Evolutionary conservation across 306 rosid genomes (phyloP).

Genomic region (Leucaena leucocephala): DNA sequence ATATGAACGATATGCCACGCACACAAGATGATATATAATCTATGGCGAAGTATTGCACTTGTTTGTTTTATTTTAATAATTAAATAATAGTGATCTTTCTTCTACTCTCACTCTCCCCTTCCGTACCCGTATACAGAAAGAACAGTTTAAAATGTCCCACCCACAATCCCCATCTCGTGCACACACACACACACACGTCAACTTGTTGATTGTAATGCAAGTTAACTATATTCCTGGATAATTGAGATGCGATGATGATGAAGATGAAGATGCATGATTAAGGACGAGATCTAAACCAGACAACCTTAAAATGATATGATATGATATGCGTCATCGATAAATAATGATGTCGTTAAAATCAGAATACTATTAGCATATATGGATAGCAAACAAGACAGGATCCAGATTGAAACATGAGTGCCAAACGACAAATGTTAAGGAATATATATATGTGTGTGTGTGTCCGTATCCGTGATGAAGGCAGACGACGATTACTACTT

Average conservation of each 20-base stretch:
- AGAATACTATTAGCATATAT: not conserved
- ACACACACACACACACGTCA: not conserved
- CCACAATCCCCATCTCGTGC: not conserved
- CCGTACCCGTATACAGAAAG: too few relatives aligned
- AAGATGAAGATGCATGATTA: not conserved
- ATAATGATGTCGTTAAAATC: slow-evolving; percentile 4
- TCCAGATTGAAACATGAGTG: not conserved
- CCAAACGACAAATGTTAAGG: not conserved
- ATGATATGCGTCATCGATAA: not conserved
- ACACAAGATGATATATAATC: too few relatives aligned
- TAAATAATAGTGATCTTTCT: not conserved
- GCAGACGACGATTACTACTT: not conserved
- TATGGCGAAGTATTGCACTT: too few relatives aligned
- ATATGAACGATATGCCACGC: not conserved
- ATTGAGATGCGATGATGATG: not conserved
- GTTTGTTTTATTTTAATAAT: too few relatives aligned
- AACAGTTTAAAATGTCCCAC: not conserved
- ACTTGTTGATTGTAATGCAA: not conserved
- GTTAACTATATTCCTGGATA: not conserved
- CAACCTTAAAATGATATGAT: not conserved
- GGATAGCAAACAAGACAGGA: not conserved
- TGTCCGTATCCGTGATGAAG: not conserved
- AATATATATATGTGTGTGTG: too few relatives aligned
- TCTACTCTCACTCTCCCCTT: too few relatives aligned
- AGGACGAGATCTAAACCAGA: not conserved